These are phyloP conservation scores for Clarireedia homoeocarpa DNA, from an alignment of 2,329 filamentous ascomycete species.

Conservation along the genomic window DNA sequence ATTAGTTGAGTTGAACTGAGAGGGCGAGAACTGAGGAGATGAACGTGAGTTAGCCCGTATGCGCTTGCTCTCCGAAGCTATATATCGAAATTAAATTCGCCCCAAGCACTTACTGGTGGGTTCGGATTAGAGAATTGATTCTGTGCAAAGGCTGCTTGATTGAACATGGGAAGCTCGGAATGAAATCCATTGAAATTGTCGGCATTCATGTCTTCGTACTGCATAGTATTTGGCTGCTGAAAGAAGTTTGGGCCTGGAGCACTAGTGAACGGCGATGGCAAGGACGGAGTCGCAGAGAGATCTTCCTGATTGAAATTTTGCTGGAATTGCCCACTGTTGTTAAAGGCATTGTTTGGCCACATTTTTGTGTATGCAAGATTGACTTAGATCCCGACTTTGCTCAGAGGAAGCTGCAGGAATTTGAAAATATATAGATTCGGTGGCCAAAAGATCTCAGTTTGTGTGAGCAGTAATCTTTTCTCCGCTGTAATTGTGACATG, in stretches of 20 bases:
- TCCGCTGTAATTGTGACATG: no score
- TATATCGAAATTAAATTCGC: not conserved
- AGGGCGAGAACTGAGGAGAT: constrained; percentile 18
- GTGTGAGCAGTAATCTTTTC: no score
- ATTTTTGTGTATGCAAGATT: constrained; percentile 10
- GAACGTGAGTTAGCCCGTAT: constrained; percentile 12
- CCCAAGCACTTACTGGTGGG: constrained; percentile 20
- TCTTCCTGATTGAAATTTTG: constrained; percentile 24
- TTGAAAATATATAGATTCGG: no score
- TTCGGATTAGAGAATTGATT: constrained; percentile 18
- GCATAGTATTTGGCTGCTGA: constrained; percentile 13
- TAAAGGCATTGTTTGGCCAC: constrained; percentile 26
- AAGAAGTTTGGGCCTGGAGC: constrained; percentile 17
- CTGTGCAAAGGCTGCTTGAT: constrained; percentile 19
- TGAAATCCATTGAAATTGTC: constrained; percentile 16
- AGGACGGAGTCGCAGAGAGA: not conserved
- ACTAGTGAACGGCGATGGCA: constrained; percentile 11
- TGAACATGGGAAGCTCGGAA: constrained; percentile 19
- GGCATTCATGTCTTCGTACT: constrained; percentile 14
- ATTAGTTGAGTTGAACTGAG: constrained; percentile 15
- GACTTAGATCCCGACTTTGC: not conserved
- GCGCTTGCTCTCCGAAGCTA: constrained; percentile 3
- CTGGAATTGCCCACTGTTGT: constrained; percentile 19
- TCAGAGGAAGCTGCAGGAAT: no score
- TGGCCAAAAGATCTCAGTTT: no score